Evolutionary conservation across 2,329 filamentous ascomycete genomes (phyloP), one percentile per base, ranked within the genome.

Genomic region (Akanthomyces lecanii): DNA sequence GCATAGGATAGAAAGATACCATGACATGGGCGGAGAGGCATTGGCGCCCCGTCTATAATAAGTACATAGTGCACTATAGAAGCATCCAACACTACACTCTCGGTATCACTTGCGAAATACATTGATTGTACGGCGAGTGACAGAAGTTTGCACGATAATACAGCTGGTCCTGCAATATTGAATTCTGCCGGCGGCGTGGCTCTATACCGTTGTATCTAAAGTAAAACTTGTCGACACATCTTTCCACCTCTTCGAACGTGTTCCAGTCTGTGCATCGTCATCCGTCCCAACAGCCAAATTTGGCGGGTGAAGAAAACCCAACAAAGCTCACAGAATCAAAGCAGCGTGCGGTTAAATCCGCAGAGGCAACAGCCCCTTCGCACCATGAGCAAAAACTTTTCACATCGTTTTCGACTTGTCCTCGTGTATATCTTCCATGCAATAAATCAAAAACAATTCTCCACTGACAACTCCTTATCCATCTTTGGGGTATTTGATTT

Each of bases 401-500:
- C n/a, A 16, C 18, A 38, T 63, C 53, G 61, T 47, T 57, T 42
- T 57, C 36, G 36, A 44, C 42, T 36, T 40, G 30, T 4, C n/a
- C 30, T 52, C 42, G 25, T 40, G 12, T 42, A 11, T 25, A 55
- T 55, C 16, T 11, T 55, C 33, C 44, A 48, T 61, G 40, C 58
- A 54, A 48, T 56, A 50, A 55, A 52, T 30, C n/a, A 62, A 56
- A 54, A 55, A 62, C 40, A 55, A 42, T 21, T 28, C 52, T 62
- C 52, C 60, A 21, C 44, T n/a, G 21, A 55, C 38, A 58, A 54
- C 61, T 58, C 55, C 54, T 40, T 40, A 50, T 59, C 56, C 53
- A 63, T 59, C 61, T 55, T 21, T 25, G 48, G 61, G 61, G 61
- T 63, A 63, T 63, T 59, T 63, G 38, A 56, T 63, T 59, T 63